Base-by-base conservation (phyloP, 306 rosid genomes). In the Pyrus communis region DNA sequence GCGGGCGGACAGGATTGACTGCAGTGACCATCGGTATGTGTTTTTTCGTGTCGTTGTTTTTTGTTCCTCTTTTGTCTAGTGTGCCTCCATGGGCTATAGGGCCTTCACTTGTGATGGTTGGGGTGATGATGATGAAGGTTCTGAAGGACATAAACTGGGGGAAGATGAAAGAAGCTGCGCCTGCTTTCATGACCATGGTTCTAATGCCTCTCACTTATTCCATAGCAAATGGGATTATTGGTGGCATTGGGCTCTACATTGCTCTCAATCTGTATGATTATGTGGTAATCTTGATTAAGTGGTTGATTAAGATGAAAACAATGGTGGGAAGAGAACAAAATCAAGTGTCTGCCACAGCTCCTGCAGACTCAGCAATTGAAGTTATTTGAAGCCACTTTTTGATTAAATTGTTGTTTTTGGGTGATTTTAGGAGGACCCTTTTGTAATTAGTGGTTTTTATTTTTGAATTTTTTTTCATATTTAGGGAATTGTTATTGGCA, bases 41-140 rank as follows among this genome's bases (percentile, higher is more conserved):
- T 73, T 95, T 95, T 84, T 86, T 89, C 17, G 0, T 86, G 54
- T 90, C 99, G 3, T 22, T 92, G 86, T 92, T 95, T 54, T 90
- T 95, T 72, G 82, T 90, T 52, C 99, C 99, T 8, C 19, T 95
- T 2, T 49, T 95, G 38, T 71, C 97, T 0, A 92, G 97, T 72
- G 97, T 95, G 69, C 99, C 99, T 61, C 90, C 97, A 17, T 95
- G 99, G 98, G 99, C 99, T 2, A 80, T 89, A 14, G 99, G 99
- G 12, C 96, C 99, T 55, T 92, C 99, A 25, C 77, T 95, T 4
- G 91, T 95, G 33, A 74, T 95, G 88, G 99, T 95, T 59, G 98
- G 99, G n/a, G 97, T 87, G 75, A 92, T 92, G 96, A 95, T 88
- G 99, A 92, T 92, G 96, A 92, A 85, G 84, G 96, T 86, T 75